phyloP scores from a whole-genome alignment of 805 yeast species.

The Kuraishia piskuri region DNA sequence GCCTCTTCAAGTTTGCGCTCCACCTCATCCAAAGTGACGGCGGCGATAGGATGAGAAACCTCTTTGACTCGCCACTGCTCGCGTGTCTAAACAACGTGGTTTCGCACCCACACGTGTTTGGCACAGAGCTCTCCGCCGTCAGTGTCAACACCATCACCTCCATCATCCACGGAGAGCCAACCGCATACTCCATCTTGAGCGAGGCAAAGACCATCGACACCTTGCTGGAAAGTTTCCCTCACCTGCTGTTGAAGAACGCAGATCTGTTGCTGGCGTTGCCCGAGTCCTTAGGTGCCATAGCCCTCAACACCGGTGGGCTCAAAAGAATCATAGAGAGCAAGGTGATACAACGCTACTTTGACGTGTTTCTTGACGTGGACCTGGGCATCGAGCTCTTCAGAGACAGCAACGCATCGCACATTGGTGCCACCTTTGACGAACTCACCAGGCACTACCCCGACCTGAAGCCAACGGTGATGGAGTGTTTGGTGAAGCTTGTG shows the following conservation, averaged over 20 bases:
- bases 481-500: constrained; percentile 37
- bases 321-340: constrained; percentile 36
- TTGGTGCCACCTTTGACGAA: constrained; percentile 72
- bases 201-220: constrained; percentile 70
- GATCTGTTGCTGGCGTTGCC: constrained; percentile 56
- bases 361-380: constrained; percentile 36
- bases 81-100: constrained; percentile 51
- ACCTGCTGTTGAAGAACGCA: constrained; percentile 47
- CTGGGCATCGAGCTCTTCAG: constrained; percentile 46
- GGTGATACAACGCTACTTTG: constrained; percentile 36
- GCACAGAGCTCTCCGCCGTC: constrained; percentile 51
- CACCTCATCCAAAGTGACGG: constrained; percentile 62
- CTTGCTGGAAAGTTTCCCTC: constrained; percentile 48
- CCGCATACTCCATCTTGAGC: constrained; percentile 69
- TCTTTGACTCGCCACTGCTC: constrained; percentile 80
- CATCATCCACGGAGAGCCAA: constrained; percentile 85
- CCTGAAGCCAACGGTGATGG: constrained; percentile 49
- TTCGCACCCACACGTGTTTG: constrained; percentile 50
- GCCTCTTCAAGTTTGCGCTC: constrained; percentile 54
- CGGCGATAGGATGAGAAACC: constrained; percentile 76
- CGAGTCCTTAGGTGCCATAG: constrained; percentile 74
- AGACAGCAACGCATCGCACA: constrained; percentile 41
- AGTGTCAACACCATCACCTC: constrained; percentile 57
- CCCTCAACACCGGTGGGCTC: constrained; percentile 69
- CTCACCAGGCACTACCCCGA: constrained; percentile 77